These are phyloP conservation scores for Dothistroma pini DNA, from an alignment of 2,329 filamentous ascomycete genomes.

Conservation along the genomic window DNA sequence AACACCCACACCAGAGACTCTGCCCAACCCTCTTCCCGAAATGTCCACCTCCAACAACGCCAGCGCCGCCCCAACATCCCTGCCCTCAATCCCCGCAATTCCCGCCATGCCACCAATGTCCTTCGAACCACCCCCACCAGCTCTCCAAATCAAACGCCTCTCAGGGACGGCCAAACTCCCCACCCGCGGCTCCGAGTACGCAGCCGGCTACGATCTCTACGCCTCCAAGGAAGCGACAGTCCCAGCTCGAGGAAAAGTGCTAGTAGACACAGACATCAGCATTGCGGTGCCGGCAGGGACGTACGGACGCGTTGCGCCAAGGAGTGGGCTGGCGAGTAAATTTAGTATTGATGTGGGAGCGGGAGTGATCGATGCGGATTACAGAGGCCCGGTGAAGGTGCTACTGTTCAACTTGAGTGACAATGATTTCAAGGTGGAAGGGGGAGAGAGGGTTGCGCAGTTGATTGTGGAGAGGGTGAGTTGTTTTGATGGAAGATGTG, in stretches of 20 bases:
- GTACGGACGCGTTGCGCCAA: constrained; percentile 60
- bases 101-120: constrained; percentile 32
- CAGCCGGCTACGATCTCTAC: constrained; percentile 94
- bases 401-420: constrained; percentile 92
- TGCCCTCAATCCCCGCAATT: constrained; percentile 8
- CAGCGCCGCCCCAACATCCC: background rate
- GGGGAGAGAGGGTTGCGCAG: constrained; percentile 90
- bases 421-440: constrained; percentile 72
- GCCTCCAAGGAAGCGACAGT: constrained; percentile 67
- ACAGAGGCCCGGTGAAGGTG: constrained; percentile 89
- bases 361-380: constrained; percentile 96
- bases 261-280: constrained; percentile 87
- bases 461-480: constrained; percentile 78
- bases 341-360: constrained; percentile 95
- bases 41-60: constrained; percentile 21
- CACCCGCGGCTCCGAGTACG: constrained; percentile 81
- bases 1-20: constrained; percentile 33
- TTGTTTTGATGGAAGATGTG: constrained; percentile 4
- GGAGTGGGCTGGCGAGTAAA: constrained; percentile 52
- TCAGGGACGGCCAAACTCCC: constrained; percentile 74
- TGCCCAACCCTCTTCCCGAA: constrained; percentile 24
- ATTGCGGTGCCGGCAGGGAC: constrained; percentile 89
- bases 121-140: constrained; percentile 46
- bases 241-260: constrained; percentile 74
- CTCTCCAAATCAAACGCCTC: constrained; percentile 84